Conservation (phyloP, 306 rosid species). For the Ammopiptanthus mongolicus region DNA sequence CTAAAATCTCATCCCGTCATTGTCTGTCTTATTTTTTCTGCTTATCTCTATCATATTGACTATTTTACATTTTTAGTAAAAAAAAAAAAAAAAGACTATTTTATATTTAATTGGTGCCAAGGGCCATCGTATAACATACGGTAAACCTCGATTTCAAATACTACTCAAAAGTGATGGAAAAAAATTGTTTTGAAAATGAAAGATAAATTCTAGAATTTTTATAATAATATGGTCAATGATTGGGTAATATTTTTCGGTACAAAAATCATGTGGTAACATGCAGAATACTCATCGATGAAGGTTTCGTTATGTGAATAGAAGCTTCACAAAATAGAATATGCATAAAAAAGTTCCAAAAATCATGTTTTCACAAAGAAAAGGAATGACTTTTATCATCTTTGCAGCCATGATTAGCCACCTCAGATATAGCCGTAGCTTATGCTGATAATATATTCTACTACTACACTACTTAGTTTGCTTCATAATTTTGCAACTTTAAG, state of each 20-base stretch:
- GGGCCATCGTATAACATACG: too few species aligned
- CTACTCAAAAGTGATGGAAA: not conserved
- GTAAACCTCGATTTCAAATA: not conserved
- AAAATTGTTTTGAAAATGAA: not conserved
- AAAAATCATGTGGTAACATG: conserved; percentile 29
- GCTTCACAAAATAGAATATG: conserved; percentile 10
- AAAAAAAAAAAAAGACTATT: too few species aligned
- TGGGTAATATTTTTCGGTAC: not conserved
- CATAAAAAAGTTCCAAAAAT: not conserved
- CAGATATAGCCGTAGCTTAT: not conserved
- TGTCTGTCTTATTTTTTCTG: not conserved
- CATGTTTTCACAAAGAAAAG: not conserved
- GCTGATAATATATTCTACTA: not conserved
- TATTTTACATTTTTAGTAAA: too few species aligned
- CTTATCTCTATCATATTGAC: too few species aligned
- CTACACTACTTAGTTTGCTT: not conserved
- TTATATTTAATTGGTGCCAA: not conserved
- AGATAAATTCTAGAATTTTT: not conserved
- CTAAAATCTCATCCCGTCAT: not conserved
- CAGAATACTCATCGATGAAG: conserved; percentile 4
- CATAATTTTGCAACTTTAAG: not conserved
- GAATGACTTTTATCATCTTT: not conserved
- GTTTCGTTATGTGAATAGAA: conserved; percentile 25
- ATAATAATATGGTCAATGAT: conserved; percentile 11
- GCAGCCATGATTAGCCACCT: not conserved